Percentiles rank a stretch among this genome's conserved stretches.
Conservation (phyloP, 2,329 filamentous ascomycete species). For the Ophiocordyceps camponoti-saundersi region DNA sequence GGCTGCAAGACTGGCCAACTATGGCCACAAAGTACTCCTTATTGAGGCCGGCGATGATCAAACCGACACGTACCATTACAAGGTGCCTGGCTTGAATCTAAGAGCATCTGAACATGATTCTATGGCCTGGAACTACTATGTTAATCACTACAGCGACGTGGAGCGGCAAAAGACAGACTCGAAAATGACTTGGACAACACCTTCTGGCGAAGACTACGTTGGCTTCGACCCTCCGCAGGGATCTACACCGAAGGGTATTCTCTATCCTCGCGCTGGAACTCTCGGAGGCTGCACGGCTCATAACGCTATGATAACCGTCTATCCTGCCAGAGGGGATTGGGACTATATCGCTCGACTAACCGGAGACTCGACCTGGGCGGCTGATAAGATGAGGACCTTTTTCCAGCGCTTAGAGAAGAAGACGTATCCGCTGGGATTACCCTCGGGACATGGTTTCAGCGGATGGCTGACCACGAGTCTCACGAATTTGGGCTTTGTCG, state of each 20-base stretch:
- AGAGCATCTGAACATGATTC: conserved; percentile 33
- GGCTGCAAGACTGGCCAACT: conserved; percentile 38
- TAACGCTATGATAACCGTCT: background rate
- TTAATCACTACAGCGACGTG: conserved; percentile 40
- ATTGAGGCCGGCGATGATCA: conserved; percentile 47
- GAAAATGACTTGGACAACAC: conserved; percentile 39
- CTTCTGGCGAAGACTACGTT: conserved; percentile 32
- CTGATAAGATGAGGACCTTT: background rate
- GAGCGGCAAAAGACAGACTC: conserved; percentile 33
- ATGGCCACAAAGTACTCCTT: conserved; percentile 40
- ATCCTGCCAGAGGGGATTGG: conserved; percentile 28
- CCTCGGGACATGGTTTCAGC: background rate
- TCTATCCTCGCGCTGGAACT: conserved; percentile 4
- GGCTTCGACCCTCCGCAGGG: conserved; percentile 17
- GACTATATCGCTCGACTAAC: conserved; percentile 26
- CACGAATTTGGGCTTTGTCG: conserved; percentile 30
- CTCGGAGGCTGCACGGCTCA: background rate
- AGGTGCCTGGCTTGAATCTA: conserved; percentile 26
- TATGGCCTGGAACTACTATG: conserved; percentile 47
- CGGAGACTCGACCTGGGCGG: background rate
- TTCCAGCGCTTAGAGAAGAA: background rate
- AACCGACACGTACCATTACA: conserved; percentile 16
- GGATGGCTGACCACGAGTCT: conserved; percentile 19
- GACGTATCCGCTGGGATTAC: background rate
- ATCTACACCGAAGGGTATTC: conserved; percentile 22